Conservation (phyloP, 176 grass and related monocot species). For the Phyllostachys edulis region DNA sequence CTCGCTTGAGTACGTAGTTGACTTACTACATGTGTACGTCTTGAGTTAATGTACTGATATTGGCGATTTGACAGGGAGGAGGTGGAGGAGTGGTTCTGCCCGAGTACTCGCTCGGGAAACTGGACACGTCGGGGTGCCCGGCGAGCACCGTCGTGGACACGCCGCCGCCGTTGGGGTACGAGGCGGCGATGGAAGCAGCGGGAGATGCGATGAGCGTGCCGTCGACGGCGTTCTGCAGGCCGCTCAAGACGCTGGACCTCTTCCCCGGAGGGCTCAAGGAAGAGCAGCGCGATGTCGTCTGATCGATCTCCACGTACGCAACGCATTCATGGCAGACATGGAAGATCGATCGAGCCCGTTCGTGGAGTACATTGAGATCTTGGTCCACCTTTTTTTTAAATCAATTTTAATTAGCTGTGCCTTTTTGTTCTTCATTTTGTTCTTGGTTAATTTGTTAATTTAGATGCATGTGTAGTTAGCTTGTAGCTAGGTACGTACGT, state of each 20-base stretch:
- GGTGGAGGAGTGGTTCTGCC: background rate
- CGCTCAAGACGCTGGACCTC: constrained; percentile 89
- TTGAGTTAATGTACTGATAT: background rate
- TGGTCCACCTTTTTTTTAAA: background rate
- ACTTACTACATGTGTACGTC: background rate
- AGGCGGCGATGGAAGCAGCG: background rate
- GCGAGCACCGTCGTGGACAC: background rate
- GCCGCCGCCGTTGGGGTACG: constrained; percentile 1
- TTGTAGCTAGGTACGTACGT: background rate
- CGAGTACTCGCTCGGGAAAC: constrained; percentile 46
- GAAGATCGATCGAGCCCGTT: background rate
- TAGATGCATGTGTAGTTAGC: background rate
- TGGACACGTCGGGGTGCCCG: constrained; percentile 21
- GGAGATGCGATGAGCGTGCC: background rate
- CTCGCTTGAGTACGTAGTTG: background rate
- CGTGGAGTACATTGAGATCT: background rate
- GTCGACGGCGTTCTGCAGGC: constrained; percentile 39
- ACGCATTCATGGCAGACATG: background rate
- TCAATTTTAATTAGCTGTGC: background rate
- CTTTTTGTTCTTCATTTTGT: background rate
- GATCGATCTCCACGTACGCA: background rate
- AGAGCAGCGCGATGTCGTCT: constrained; percentile 48
- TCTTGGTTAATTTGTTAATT: background rate
- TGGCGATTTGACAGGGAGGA: background rate
- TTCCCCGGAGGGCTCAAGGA: constrained; percentile 81